Base-by-base conservation (phyloP, 306 rosid genomes). In the Dalbergia cochinchinensis region DNA sequence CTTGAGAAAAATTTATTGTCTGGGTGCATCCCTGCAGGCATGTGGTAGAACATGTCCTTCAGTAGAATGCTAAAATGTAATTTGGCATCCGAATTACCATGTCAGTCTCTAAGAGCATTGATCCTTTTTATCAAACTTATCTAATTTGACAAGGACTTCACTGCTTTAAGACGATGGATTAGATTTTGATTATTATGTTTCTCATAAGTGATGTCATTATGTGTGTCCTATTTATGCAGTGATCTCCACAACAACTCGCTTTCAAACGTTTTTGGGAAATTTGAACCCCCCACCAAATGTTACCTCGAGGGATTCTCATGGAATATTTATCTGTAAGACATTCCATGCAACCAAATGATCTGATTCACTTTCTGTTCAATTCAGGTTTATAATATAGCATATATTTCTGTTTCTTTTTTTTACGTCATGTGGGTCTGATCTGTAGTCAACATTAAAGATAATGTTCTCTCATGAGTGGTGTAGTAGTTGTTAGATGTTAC, bases 231-330 rank as follows among this genome's bases (percentile, higher is more conserved):
- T 80, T 5, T 19, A 48, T 78, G 84, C 89, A 94, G 98, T 60
- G 96, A 94, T 88, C 87, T 94, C 54, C 83, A 71, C 57, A 89
- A 92, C 88, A 94, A 94, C 83, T 74, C 71, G 33, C 83, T 94
- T 60, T 84, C 88, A 13, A 61, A 71, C 65, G 55, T 86, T 58
- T 63, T 63, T 12, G 48, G 97, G 88, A 81, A 73, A 62, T 81
- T 48, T 87, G 47, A 81, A 78, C 74, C 87, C 85, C 69, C 92
- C 91, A 1, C 64, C 15, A 80, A 92, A 92, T 81, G 91, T 92
- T 80, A 88, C 90, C 72, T 67, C 92, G 84, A 83, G 98, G 98
- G 92, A 90, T 69, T 78, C 71, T 65, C 31, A 26, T 74, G 48
- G 48, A 70, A 74, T 60, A 71, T 83, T n/a, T 54, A 33, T 73